These are phyloP conservation scores for Podochytrium sp. DNA, from an alignment of 192 early-diverging fungal species.

Conservation along the genomic window DNA sequence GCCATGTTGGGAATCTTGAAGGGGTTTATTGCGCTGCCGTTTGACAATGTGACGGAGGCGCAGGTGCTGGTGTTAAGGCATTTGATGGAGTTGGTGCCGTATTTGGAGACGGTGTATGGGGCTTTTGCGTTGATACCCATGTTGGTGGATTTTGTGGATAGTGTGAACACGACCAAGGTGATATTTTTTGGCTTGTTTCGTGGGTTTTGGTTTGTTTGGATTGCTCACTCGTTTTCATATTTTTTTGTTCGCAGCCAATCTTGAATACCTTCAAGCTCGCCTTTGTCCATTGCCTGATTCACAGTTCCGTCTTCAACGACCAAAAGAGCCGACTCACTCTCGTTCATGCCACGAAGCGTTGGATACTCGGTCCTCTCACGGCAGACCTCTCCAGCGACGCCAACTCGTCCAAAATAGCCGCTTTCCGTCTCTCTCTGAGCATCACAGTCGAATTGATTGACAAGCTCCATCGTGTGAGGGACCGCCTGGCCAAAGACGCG, in stretches of 20 bases:
- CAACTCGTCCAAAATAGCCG: slow-evolving; percentile 35
- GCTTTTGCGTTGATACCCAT: slow-evolving; percentile 29
- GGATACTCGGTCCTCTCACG: slow-evolving; percentile 44
- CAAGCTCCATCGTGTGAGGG: slow-evolving; percentile 36
- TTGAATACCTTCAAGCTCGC: slow-evolving; percentile 42
- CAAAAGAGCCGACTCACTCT: slow-evolving; percentile 33
- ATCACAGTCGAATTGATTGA: slow-evolving; percentile 48
- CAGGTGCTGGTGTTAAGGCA: slow-evolving; percentile 60
- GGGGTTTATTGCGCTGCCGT: slow-evolving; percentile 4
- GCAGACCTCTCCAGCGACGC: slow-evolving; percentile 12
- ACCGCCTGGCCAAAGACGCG: slow-evolving; percentile 7
- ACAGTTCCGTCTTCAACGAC: slow-evolving; percentile 43
- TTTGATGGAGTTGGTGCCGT: slow-evolving; percentile 46
- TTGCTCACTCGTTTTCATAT: background rate
- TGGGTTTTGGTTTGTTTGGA: background rate
- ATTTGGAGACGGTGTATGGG: slow-evolving; percentile 43
- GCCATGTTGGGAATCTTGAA: slow-evolving; percentile 5
- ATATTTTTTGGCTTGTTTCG: background rate
- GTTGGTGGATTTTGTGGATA: slow-evolving; percentile 40
- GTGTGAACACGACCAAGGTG: slow-evolving; percentile 35
- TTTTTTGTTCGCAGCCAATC: slow-evolving; percentile 23
- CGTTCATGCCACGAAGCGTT: slow-evolving; percentile 36
- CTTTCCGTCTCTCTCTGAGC: slow-evolving; percentile 40
- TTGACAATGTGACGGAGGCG: slow-evolving; percentile 46
- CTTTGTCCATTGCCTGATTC: slow-evolving; percentile 42